These are phyloP conservation scores for Aspergillus biplanus DNA, from an alignment of 495 filamentous ascomycete genomes.

Conservation along the genomic window DNA sequence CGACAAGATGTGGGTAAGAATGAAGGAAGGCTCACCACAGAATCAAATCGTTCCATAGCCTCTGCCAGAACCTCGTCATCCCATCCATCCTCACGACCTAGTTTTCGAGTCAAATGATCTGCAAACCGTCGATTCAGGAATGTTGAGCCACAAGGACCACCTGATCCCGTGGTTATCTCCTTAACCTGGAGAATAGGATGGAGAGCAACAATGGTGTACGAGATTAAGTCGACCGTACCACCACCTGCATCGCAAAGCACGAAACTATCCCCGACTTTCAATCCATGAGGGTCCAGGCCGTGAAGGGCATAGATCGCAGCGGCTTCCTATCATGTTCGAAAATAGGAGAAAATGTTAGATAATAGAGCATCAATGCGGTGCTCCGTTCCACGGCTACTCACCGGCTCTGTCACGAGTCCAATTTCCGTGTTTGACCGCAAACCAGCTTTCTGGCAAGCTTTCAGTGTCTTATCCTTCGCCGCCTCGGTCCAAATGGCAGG, in stretches of 20 bases:
- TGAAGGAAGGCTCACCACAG: conserved; percentile 2
- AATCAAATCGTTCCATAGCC: conserved; percentile 30
- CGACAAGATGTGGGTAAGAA: no score
- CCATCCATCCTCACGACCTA: conserved; percentile 34
- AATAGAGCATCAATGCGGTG: no score
- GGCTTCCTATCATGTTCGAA: conserved; percentile 68
- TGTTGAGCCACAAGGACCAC: conserved; percentile 67
- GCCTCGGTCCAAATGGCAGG: conserved; percentile 19
- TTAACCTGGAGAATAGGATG: conserved; percentile 53
- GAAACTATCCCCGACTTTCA: conserved; percentile 67
- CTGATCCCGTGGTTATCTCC: conserved; percentile 66
- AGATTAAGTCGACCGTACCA: conserved; percentile 75
- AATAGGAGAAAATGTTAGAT: conserved; percentile 16
- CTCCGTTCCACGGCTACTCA: not conserved
- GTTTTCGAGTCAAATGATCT: conserved; percentile 62
- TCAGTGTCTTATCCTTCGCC: conserved; percentile 19
- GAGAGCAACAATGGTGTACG: conserved; percentile 40
- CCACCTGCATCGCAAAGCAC: conserved; percentile 78
- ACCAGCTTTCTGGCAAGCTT: conserved; percentile 12
- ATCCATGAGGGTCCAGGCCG: conserved; percentile 64
- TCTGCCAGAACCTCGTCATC: conserved; percentile 26
- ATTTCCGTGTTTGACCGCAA: not conserved
- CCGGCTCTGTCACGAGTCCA: conserved; percentile 12
- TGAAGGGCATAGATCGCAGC: conserved; percentile 74
- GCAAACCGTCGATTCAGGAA: conserved; percentile 74